Percentiles rank a stretch among this genome's conserved stretches.
Evolutionary conservation across 2,329 filamentous ascomycete genomes (phyloP).

Genomic region (Cadophora luteo-olivacea): DNA sequence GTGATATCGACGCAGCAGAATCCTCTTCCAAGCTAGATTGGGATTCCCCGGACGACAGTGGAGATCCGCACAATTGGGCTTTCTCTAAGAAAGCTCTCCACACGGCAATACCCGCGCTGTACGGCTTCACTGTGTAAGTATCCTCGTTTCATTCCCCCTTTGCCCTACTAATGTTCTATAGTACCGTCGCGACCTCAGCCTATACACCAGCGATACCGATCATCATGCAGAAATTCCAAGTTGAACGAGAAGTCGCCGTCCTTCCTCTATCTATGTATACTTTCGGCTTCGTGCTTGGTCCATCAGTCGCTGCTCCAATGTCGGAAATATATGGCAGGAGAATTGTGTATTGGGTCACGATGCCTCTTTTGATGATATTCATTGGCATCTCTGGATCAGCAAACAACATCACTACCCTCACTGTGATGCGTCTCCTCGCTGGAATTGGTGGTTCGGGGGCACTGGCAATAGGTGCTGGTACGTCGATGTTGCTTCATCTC

Average conservation of each 20-base stretch:
- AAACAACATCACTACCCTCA: conserved; percentile 62
- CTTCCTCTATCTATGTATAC: conserved; percentile 66
- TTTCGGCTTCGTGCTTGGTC: conserved; percentile 64
- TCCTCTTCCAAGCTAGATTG: conserved; percentile 28
- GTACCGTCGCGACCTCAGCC: conserved; percentile 46
- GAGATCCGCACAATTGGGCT: conserved; percentile 39
- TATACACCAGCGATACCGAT: conserved; percentile 57
- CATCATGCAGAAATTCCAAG: conserved; percentile 59
- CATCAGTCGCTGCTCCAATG: conserved; percentile 71
- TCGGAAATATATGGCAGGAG: conserved; percentile 68
- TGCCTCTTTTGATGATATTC: conserved; percentile 64
- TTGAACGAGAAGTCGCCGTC: conserved; percentile 62
- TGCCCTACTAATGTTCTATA: conserved; percentile 26
- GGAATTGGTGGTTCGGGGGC: conserved; percentile 61
- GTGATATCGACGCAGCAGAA: conserved; percentile 20
- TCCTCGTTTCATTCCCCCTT: no score
- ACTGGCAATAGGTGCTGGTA: conserved; percentile 40
- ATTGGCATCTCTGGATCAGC: conserved; percentile 64
- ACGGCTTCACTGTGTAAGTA: conserved; percentile 38
- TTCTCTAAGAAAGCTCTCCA: conserved; percentile 36
- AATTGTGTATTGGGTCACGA: conserved; percentile 64
- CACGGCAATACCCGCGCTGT: conserved; percentile 37
- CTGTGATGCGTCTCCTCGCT: conserved; percentile 71
- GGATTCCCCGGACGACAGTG: conserved; percentile 36
- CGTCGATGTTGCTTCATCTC: neutral